Conservation (phyloP, 768 basidiomycete genomes). For the Albatrellus ellisii region DNA sequence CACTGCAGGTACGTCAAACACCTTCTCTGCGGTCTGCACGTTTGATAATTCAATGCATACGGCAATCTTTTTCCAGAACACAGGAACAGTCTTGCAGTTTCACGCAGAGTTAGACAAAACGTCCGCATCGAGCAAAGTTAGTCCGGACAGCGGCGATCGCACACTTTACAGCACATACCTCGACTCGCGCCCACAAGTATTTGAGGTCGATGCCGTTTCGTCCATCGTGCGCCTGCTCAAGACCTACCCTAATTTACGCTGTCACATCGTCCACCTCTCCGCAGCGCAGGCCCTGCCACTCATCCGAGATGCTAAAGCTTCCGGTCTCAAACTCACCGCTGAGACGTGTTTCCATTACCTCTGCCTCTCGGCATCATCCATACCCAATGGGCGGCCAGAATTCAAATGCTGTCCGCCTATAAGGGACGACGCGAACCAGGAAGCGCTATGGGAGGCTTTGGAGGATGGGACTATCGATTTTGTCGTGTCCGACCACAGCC, state of each 20-base stretch:
- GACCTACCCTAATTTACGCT: constrained; percentile 53
- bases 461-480: constrained; percentile 77
- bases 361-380: constrained; percentile 54
- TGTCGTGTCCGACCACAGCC: constrained; percentile 94
- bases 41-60: neutral
- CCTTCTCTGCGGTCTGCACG: neutral
- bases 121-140: too few species aligned
- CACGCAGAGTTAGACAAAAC: constrained; percentile 82
- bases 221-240: constrained; percentile 57
- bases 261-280: constrained; percentile 94
- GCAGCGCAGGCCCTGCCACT: constrained; percentile 69
- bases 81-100: constrained; percentile 67
- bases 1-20: constrained; percentile 59
- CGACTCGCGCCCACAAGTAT: constrained; percentile 62
- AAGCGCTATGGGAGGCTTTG: constrained; percentile 71
- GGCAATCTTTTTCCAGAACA: constrained; percentile 39
- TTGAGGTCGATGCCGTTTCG: constrained; percentile 74
- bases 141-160: constrained; percentile 26
- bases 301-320: constrained; percentile 53
- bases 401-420: constrained; percentile 98
- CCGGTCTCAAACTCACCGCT: constrained; percentile 65
- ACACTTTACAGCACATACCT: constrained; percentile 72
- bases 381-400: constrained; percentile 67
- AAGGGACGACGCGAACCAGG: constrained; percentile 56
- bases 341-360: constrained; percentile 99